Base-by-base conservation (phyloP, 2,329 filamentous ascomycete genomes). In the Phyllosticta paracitricarpa region DNA sequence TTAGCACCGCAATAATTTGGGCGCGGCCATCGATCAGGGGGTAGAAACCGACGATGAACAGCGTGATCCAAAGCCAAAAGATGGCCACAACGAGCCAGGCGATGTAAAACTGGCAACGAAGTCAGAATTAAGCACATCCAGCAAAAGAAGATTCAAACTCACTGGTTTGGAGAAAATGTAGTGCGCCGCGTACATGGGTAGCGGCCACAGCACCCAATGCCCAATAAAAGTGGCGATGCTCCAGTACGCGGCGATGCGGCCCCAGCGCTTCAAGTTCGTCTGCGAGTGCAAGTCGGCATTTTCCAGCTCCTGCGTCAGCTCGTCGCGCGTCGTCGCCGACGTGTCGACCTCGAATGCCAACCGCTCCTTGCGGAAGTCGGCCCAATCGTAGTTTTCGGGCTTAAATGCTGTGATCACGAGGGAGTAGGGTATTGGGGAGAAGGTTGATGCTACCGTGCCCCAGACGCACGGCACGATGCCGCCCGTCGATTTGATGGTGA, bases 141-240 rank as follows among this genome's bases (percentile, higher is more conserved):
- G 54, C 35, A 33, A 12, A 4, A 28, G 28, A 12, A 4, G 2
- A 51, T 24, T 26, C 1, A 56, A 57, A 22, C 68, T 56, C 64
- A 74, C 73, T 62, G 68, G 68, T 60, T 78, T 77, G 1, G 71
- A 71, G 64, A 82, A 82, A 0, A 82, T 69, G 61, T 82, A 82
- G 8, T 76, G 74, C 0, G 78, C 74, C 0, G 75, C 81, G 64
- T 82, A 82, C 79, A 82, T 83, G 0, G 80, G 80, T 54, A 82
- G 69, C 0, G 81, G 81, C 79, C 80, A 83, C 2, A 82, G 62
- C 1, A 82, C 78, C 79, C 78, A 81, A 58, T 82, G 79, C 0
- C 80, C 80, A 0, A 82, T 61, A 58, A 82, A 82, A 0, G 80
- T 82, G 0, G 78, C 79, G 0, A 73, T 63, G 0, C 79, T 73